A percentile compares a stretch with the other conserved stretches of the same genome.
Evolutionary conservation across 345 rosid species (phyloP).

Genomic region (Triadica sebifera): DNA sequence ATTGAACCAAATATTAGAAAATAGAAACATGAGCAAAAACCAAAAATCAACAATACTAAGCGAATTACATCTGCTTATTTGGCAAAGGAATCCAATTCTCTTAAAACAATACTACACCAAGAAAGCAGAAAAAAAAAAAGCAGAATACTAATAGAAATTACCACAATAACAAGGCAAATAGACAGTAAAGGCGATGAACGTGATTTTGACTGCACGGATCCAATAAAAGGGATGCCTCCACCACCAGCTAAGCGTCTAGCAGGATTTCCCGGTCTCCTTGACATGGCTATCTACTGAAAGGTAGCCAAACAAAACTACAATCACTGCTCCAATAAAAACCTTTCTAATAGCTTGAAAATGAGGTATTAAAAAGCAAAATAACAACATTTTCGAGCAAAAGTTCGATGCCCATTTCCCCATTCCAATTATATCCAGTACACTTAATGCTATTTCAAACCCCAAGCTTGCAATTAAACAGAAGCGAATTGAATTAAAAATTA

Average conservation of each 20-base stretch:
- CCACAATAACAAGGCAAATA: slow-evolving; percentile 47
- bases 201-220: slow-evolving; percentile 50
- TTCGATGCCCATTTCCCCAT: neutral
- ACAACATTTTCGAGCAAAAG: neutral
- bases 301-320: slow-evolving; percentile 14
- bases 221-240: slow-evolving; percentile 47
- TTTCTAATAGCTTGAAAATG: neutral
- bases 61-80: neutral
- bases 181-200: slow-evolving; percentile 54
- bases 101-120: neutral
- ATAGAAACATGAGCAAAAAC: too few relatives aligned
- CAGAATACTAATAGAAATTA: slow-evolving; percentile 17
- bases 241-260: slow-evolving; percentile 51
- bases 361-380: neutral
- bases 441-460: neutral
- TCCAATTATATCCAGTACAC: neutral
- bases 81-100: too few relatives aligned
- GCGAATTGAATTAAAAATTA: neutral
- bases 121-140: neutral
- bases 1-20: neutral
- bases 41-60: neutral
- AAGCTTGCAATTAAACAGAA: neutral
- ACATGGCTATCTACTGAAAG: slow-evolving; percentile 31
- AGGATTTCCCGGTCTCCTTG: slow-evolving; percentile 65
- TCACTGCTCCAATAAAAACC: neutral